Base-by-base conservation (phyloP, 2,329 filamentous ascomycete species). In the Xylariales sp. region DNA sequence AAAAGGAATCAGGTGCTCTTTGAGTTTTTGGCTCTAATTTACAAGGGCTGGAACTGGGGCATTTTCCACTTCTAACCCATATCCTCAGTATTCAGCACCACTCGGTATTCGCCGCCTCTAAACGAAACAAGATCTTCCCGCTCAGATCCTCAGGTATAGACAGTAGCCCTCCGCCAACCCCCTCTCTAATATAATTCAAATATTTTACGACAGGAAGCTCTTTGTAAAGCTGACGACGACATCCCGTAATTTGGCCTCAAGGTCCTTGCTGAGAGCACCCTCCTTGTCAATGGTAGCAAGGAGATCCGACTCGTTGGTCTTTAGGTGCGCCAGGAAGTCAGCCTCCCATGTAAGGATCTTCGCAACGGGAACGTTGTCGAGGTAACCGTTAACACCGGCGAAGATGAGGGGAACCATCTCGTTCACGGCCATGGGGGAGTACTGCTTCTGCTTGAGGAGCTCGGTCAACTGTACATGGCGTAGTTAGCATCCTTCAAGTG, bases 341-440 rank as follows among this genome's bases (percentile, higher is more conserved):
- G 91, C 77, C 89, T 99, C 96, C 94, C 95, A 99, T 82, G 89
- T 83, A 73, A 96, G 90, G 77, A 99, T 92, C 91, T 95, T 97
- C 89, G 74, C 81, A 80, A 98, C 96, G 73, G 96, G 96, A 75
- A 99, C 88, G 77, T 73, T 81, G 87, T 99, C 96, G 76, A 99
- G 91, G 85, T 89, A 86, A 87, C 96, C 96, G 86, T 98, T 98
- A 86, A 99, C 93, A 97, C 96, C 96, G 75, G 96, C 95, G 85
- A 89, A 99, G 89, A 99, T 98, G 77, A 99, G 91, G 76, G 96
- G 96, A 87, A 99, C 96, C 95, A 98, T 98, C 88, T 99, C 95
- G 88, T 97, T 96, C 81, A 98, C 95, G 77, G 93, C 93, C 94
- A 97, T 97, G 78, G 96, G 96, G 54, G 89, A 91, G 90, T 98